Base-by-base conservation (phyloP, 805 yeast genomes). In the Teunomyces lycoperdinae region DNA sequence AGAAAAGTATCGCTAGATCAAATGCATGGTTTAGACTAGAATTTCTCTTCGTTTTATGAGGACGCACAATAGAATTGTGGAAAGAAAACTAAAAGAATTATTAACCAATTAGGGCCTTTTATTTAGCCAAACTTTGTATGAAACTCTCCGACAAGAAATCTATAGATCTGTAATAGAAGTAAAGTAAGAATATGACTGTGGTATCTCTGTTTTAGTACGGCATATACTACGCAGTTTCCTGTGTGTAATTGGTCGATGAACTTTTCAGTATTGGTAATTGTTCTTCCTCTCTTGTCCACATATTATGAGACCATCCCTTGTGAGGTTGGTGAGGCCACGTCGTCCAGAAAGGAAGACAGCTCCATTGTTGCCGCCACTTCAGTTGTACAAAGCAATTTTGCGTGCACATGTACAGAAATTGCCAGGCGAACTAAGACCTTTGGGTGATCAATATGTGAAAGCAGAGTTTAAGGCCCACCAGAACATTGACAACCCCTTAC, bases 401-500 rank as follows among this genome's bases (percentile, higher is more conserved):
- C 74, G 97, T 46, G 91, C 96, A 0, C 97, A 94, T 50, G 51
- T 53, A 24, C 67, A 68, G 72, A 54, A 73, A 64, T 74, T 94
- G n/a, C 89, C 91, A 0, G 65, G 70, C 3, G 81, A 82, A 43
- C 85, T 86, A 51, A 76, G 96, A 49, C 77, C 82, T 45, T 74
- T 94, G 17, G 99, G 99, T 3, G 97, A 94, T 66, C 77, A 81
- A 55, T 94, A 94, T 63, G 96, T 92, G 44, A 87, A 83, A 62
- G 80, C 84, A 31, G 99, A 94, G 69, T 94, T 94, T 73, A 82
- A 83, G 58, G 85, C 91, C 5, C 99, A 94, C 68, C 79, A 83
- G 50, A 67, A 73, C 42, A 78, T 85, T 5, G 96, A 89, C 54
- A 90, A 94, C 64, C 98, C 99, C 3, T 74, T 89, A 20, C 96